These are phyloP conservation scores for Trifolium fragiferum DNA, from an alignment of 306 rosid genomes.

Conservation along the genomic window DNA sequence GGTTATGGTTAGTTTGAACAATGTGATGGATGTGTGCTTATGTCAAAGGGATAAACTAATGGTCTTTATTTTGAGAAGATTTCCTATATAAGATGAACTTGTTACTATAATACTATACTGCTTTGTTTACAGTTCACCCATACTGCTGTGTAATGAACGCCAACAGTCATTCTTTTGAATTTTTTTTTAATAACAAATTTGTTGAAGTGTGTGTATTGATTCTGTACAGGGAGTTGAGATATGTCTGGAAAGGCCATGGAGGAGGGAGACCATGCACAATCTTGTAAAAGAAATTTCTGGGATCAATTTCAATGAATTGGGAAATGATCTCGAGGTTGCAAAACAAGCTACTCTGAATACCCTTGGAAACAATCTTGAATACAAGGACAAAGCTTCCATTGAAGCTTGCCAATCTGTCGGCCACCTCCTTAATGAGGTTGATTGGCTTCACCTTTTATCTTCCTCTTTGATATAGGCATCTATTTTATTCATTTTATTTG, in stretches of 20 bases:
- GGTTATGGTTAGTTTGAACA: slow-evolving; percentile 33
- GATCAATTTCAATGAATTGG: slow-evolving; percentile 68
- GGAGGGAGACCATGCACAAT: slow-evolving; percentile 95
- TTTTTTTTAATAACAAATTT: slow-evolving; percentile 25
- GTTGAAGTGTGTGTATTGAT: slow-evolving; percentile 41
- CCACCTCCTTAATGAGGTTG: slow-evolving; percentile 86
- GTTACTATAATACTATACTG: slow-evolving; percentile 5
- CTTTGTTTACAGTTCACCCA: slow-evolving; percentile 16
- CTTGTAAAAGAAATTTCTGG: slow-evolving; percentile 88
- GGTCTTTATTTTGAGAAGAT: slow-evolving; percentile 26
- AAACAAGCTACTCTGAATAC: slow-evolving; percentile 65
- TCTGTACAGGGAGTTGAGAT: slow-evolving; percentile 78
- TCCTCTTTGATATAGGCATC: slow-evolving; percentile 8
- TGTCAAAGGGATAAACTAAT: slow-evolving; percentile 30
- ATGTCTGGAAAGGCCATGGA: slow-evolving; percentile 90
- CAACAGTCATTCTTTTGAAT: slow-evolving; percentile 36
- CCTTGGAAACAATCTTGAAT: slow-evolving; percentile 66
- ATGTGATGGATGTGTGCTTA: slow-evolving; percentile 14
- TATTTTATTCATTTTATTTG: slow-evolving; percentile 38
- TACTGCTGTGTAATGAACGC: slow-evolving; percentile 7
- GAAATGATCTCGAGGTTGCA: slow-evolving; percentile 69
- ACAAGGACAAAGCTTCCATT: slow-evolving; percentile 71
- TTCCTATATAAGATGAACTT: neutral
- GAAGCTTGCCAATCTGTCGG: slow-evolving; percentile 81
- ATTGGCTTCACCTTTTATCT: slow-evolving; percentile 42